A percentile compares a stretch with the other conserved stretches of the same genome.
Evolutionary conservation across 2,329 filamentous ascomycete species (phyloP).

Genomic region (Coniochaeta pulveracea): DNA sequence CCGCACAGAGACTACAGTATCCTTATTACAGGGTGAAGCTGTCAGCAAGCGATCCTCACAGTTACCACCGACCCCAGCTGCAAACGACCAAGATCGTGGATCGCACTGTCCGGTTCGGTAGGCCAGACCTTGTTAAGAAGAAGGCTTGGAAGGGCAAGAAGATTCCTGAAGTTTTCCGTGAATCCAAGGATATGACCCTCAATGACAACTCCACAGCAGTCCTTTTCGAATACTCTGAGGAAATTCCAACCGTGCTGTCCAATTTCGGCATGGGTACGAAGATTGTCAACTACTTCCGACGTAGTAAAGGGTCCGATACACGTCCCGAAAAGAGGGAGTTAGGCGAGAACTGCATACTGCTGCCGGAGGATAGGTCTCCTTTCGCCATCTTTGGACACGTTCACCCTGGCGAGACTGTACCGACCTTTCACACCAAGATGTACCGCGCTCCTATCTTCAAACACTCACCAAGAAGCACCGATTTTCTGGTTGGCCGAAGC

Average conservation of each 20-base stretch:
- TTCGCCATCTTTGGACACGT: constrained; percentile 94
- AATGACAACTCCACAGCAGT: constrained; percentile 82
- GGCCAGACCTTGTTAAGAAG: constrained; percentile 60
- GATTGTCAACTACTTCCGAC: constrained; percentile 92
- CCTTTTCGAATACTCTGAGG: constrained; percentile 91
- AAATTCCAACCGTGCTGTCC: constrained; percentile 80
- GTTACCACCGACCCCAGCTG: constrained; percentile 75
- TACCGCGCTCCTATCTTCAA: constrained; percentile 90
- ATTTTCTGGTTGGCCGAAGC: constrained; percentile 79
- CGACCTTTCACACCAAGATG: constrained; percentile 90
- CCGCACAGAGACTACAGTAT: constrained; percentile 82
- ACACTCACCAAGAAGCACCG: constrained; percentile 64
- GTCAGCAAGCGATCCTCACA: constrained; percentile 54
- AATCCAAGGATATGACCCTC: constrained; percentile 72
- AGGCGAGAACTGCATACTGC: constrained; percentile 76
- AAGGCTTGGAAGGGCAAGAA: constrained; percentile 75
- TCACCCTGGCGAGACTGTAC: constrained; percentile 78
- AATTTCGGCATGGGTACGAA: constrained; percentile 97
- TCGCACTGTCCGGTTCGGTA: constrained; percentile 59
- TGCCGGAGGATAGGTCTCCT: constrained; percentile 90
- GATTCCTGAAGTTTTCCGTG: constrained; percentile 66
- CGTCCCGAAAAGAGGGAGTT: constrained; percentile 71
- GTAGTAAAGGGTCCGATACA: constrained; percentile 63
- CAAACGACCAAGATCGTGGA: constrained; percentile 58
- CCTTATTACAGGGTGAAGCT: constrained; percentile 92